Percentiles rank a stretch among this genome's conserved stretches.
Evolutionary conservation across 2,329 filamentous ascomycete genomes (phyloP).

Genomic region (Exophiala oligosperma): DNA sequence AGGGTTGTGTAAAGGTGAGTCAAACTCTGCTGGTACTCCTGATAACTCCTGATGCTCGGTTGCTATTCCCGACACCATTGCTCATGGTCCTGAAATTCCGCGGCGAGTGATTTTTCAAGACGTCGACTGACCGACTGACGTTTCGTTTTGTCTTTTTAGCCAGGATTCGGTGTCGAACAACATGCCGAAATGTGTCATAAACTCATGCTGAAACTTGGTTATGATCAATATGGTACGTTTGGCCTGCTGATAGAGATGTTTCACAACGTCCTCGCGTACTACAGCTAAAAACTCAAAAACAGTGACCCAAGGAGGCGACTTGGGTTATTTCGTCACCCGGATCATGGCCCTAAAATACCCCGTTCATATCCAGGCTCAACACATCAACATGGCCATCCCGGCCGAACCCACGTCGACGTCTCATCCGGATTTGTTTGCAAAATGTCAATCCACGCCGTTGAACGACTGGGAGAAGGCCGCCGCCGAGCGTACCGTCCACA

Average conservation of each 20-base stretch:
- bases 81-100: too few relatives aligned
- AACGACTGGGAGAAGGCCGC: conserved; percentile 53
- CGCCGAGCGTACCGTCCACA: conserved; percentile 57
- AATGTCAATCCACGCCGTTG: conserved; percentile 57
- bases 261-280: too few relatives aligned
- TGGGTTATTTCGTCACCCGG: conserved; percentile 66
- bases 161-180: conserved; percentile 59
- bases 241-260: too few relatives aligned
- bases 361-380: conserved; percentile 12
- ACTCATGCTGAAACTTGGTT: conserved; percentile 69
- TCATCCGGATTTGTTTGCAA: conserved; percentile 58
- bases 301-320: conserved; percentile 65
- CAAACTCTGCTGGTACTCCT: too few relatives aligned
- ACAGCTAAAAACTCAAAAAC: too few relatives aligned
- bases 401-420: conserved; percentile 50
- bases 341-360: conserved; percentile 51
- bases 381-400: conserved; percentile 56
- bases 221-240: conserved; percentile 52
- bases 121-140: too few relatives aligned
- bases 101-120: too few relatives aligned
- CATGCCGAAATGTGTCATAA: conserved; percentile 67
- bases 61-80: too few relatives aligned
- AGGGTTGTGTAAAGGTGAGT: conserved; percentile 45
- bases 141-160: too few relatives aligned
- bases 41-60: too few relatives aligned